These are phyloP conservation scores for Mortierella sp. DNA, from an alignment of 371 early-diverging fungal species.

Conservation along the genomic window DNA sequence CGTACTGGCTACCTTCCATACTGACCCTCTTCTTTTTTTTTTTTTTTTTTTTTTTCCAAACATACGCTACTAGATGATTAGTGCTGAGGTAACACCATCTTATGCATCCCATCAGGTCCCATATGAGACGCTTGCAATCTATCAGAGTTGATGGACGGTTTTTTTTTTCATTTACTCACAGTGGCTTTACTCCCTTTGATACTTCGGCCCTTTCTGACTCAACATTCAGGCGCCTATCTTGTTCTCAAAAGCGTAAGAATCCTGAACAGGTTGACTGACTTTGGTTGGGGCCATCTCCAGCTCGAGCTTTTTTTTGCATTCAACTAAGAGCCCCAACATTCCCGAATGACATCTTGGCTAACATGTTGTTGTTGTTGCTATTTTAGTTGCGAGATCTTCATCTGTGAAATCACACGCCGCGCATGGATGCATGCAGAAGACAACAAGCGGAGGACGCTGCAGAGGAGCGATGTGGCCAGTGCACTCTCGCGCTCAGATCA, in stretches of 20 bases:
- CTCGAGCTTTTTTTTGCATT: too few relatives aligned
- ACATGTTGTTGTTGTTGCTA: too few relatives aligned
- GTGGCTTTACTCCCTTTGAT: too few relatives aligned
- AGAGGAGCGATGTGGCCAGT: conserved; percentile 79
- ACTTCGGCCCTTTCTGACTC: too few relatives aligned
- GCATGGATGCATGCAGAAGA: conserved; percentile 92
- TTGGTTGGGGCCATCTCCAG: too few relatives aligned
- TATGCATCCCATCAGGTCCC: neutral
- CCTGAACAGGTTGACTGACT: neutral
- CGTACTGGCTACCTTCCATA: neutral
- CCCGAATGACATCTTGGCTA: neutral
- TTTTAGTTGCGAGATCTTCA: conserved; percentile 87
- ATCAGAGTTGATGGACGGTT: too few relatives aligned
- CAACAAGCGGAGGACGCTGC: conserved; percentile 87
- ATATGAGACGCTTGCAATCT: too few relatives aligned
- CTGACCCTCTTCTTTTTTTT: neutral
- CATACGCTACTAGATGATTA: conserved; percentile 68
- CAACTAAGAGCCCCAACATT: neutral
- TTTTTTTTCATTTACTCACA: neutral
- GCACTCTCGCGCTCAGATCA: conserved; percentile 82
- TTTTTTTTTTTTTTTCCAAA: neutral
- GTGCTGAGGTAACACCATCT: conserved; percentile 60
- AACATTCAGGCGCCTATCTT: conserved; percentile 54
- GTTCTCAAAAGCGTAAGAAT: conserved; percentile 56
- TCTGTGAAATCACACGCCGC: conserved; percentile 85